A percentile compares a stretch with the other conserved stretches of the same genome.
Evolutionary conservation across 306 rosid species (phyloP).

Genomic region (Argentina anserina): DNA sequence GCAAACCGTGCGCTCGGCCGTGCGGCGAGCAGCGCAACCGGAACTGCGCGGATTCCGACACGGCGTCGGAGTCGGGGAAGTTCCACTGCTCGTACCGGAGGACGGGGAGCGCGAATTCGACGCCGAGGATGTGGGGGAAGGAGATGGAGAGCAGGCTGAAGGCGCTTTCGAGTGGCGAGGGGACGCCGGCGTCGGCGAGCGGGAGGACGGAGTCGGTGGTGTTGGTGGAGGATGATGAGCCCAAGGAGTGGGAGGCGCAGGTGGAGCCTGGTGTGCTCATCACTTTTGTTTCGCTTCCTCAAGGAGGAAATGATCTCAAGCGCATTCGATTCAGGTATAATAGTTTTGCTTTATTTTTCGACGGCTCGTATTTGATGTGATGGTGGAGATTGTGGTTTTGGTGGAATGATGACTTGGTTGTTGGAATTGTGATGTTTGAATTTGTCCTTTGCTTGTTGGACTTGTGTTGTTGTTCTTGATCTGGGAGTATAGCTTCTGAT

Average conservation of each 20-base stretch:
- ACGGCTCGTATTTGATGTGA: slow-evolving; percentile 25
- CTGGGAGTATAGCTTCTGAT: slow-evolving; percentile 29
- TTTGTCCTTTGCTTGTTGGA: slow-evolving; percentile 46
- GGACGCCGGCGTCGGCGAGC: slow-evolving; percentile 87
- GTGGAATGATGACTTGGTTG: slow-evolving; percentile 38
- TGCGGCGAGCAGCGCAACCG: slow-evolving; percentile 44
- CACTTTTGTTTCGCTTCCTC: slow-evolving; percentile 87
- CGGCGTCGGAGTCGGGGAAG: slow-evolving; percentile 77
- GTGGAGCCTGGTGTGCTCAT: slow-evolving; percentile 98
- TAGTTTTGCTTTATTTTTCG: slow-evolving; percentile 4
- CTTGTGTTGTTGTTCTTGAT: slow-evolving; percentile 16
- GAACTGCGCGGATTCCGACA: slow-evolving; percentile 65
- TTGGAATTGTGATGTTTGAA: slow-evolving; percentile 26
- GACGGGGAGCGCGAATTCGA: slow-evolving; percentile 81
- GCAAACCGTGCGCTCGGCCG: slow-evolving; percentile 90
- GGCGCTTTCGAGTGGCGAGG: slow-evolving; percentile 89
- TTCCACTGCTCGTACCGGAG: slow-evolving; percentile 68
- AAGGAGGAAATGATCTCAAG: slow-evolving; percentile 95
- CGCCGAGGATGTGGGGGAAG: slow-evolving; percentile 85
- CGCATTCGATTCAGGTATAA: slow-evolving; percentile 97
- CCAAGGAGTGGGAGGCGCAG: slow-evolving; percentile 95
- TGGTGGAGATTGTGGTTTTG: slow-evolving; percentile 18
- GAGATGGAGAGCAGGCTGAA: slow-evolving; percentile 76
- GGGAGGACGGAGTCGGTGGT: slow-evolving; percentile 72
- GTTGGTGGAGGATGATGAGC: slow-evolving; percentile 92